Percentiles rank a stretch among this genome's conserved stretches.
phyloP scores from a whole-genome alignment of 345 rosid genomes.

The Limnanthes douglasii region DNA sequence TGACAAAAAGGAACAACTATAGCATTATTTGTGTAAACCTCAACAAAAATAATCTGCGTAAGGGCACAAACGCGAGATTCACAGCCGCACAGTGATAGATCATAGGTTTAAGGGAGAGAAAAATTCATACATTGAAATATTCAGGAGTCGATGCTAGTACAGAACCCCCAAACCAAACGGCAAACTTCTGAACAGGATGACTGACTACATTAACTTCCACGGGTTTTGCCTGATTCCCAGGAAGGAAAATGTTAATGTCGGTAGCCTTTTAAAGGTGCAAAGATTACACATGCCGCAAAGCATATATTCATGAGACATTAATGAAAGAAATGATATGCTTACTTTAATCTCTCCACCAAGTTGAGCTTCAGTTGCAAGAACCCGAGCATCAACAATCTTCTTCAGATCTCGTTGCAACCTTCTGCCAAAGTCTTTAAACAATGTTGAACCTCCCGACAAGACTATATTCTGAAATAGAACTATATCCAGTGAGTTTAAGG shows the following conservation, averaged over 20 bases:
- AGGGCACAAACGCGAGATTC: no score
- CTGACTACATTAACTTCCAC: slow-evolving; percentile 95
- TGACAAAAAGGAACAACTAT: no score
- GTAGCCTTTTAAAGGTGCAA: no score
- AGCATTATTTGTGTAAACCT: no score
- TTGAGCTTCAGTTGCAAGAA: slow-evolving; percentile 68
- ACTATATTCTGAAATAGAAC: slow-evolving; percentile 67
- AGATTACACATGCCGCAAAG: no score
- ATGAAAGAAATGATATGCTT: slow-evolving; percentile 10
- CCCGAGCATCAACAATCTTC: slow-evolving; percentile 90
- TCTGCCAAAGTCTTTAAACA: slow-evolving; percentile 97
- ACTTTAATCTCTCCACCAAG: slow-evolving; percentile 66
- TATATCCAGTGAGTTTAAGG: slow-evolving; percentile 4
- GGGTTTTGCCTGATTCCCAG: slow-evolving; percentile 59
- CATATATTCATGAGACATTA: no score
- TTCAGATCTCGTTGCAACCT: slow-evolving; percentile 94
- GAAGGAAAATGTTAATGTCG: no score
- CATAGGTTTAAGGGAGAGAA: neutral
- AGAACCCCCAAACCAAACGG: slow-evolving; percentile 99
- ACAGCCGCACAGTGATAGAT: no score
- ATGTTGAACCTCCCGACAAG: slow-evolving; percentile 93
- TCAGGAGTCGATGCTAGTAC: slow-evolving; percentile 97
- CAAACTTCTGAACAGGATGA: slow-evolving; percentile 89
- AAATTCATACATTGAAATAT: slow-evolving; percentile 53
- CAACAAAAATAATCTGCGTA: no score